Evolutionary conservation across 129 eudicot species (phyloP), one percentile per base, ranked within the genome.

Genomic region (Flaveria linearis): DNA sequence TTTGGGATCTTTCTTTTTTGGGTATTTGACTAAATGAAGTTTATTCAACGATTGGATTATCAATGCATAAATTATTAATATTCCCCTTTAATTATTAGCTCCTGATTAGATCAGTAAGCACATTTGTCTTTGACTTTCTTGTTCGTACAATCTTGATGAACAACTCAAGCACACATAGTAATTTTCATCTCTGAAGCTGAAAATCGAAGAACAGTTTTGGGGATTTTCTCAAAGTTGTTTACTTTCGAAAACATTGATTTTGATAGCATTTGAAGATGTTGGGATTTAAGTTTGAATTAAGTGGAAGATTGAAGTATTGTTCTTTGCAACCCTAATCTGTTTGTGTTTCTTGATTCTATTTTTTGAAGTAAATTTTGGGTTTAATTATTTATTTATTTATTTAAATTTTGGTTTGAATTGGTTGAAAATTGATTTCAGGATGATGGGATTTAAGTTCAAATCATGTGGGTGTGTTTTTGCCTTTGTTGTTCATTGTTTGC

Each of bases 381-480:
- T 65, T 16, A 20, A 20, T 20, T 20, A 20, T 20, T 36, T 65
- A 4, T 1, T 26, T 26, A 26, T 26, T 1, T 26, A 1, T 26
- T 26, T 1, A 26, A 26, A 30, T 16, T 63, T 63, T 63, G 22
- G 46, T 2, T 14, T 63, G 20, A 15, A 30, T 76, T 47, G 47
- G 39, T 69, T 69, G 26, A 18, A 45, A 28, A 41, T 51, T 23
- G 9, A 61, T 71, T 49, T 64, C 68, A 68, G 78, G 75, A 82
- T 63, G 80, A 85, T 77, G 92, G 74, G 76, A 1, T 80, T 66
- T 69, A 58, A 74, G 71, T 64, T 77, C 49, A 55, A 77, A 42
- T 69, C 79, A 49, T 6, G 67, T 47, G 33, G 56, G n/a, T 68
- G 22, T 76, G 77, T 81, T 71, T 74, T 81, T 70, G 81, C 74